These are phyloP conservation scores for Suaeda aralocaspica DNA, from an alignment of 148 eudicot species.

Conservation along the genomic window DNA sequence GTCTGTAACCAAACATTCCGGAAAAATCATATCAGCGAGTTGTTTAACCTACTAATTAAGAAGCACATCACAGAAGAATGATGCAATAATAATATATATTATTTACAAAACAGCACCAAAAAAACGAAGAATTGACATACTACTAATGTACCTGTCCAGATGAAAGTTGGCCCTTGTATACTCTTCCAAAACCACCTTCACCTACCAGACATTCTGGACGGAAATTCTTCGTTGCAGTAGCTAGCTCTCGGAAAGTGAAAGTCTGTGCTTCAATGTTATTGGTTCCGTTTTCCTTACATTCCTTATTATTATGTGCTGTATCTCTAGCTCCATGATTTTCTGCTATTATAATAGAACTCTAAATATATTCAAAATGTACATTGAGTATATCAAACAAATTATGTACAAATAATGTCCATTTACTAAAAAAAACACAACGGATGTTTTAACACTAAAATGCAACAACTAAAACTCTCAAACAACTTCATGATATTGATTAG, in stretches of 20 bases:
- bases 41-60: neutral
- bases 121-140: neutral
- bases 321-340: slow-evolving; percentile 26
- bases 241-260: slow-evolving; percentile 64
- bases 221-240: slow-evolving; percentile 70
- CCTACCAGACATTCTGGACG: slow-evolving; percentile 56
- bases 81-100: neutral
- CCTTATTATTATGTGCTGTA: slow-evolving; percentile 21
- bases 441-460: too few species aligned
- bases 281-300: slow-evolving; percentile 11
- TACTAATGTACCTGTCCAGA: slow-evolving; percentile 40
- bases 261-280: slow-evolving; percentile 58
- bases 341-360: slow-evolving; percentile 12
- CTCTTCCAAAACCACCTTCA: slow-evolving; percentile 75
- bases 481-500: neutral
- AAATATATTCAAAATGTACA: neutral
- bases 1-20: slow-evolving; percentile 25
- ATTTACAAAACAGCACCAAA: neutral
- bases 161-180: slow-evolving; percentile 53
- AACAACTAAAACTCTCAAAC: neutral
- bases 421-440: neutral
- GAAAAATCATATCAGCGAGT: neutral
- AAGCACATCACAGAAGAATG: neutral
- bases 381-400: neutral
- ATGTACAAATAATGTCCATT: neutral